These are phyloP conservation scores for Tolypocladium album DNA, from an alignment of 2,329 filamentous ascomycete genomes.

Conservation along the genomic window DNA sequence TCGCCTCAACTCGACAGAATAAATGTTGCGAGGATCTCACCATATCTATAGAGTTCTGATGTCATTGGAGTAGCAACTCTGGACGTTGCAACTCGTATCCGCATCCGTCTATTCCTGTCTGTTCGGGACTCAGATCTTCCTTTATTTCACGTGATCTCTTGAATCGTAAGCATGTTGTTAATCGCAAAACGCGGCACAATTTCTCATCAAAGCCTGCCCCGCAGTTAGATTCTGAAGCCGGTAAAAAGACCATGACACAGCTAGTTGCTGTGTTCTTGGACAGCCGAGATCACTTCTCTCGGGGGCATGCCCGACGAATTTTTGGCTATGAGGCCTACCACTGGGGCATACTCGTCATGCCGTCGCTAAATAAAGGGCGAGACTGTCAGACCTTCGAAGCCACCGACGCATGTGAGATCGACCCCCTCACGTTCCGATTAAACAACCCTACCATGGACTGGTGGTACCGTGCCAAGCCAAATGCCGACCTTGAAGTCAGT, in stretches of 20 bases:
- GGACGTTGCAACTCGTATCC: too few species aligned
- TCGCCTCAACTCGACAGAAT: too few species aligned
- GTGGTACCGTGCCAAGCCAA: constrained; percentile 12
- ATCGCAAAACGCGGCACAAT: too few species aligned
- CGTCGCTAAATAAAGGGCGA: constrained; percentile 4
- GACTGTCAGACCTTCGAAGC: constrained; percentile 15
- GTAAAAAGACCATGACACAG: constrained; percentile 4
- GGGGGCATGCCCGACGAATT: constrained; percentile 8
- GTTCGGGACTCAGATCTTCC: too few species aligned
- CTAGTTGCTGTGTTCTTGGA: constrained; percentile 15
- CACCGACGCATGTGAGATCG: constrained; percentile 17
- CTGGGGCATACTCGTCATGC: constrained; percentile 17
- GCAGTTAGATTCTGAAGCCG: too few species aligned
- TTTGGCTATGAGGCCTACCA: constrained; percentile 20
- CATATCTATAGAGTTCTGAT: too few species aligned
- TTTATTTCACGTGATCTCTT: too few species aligned
- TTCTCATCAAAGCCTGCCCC: too few species aligned
- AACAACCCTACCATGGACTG: constrained; percentile 21
- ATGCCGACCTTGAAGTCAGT: constrained; percentile 8
- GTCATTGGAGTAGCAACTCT: too few species aligned
- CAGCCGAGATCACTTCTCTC: constrained; percentile 16
- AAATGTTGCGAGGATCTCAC: too few species aligned
- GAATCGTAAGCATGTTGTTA: too few species aligned
- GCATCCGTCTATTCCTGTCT: too few species aligned
- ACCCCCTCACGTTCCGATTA: constrained; percentile 18